Base-by-base conservation (phyloP, 2,329 filamentous ascomycete genomes). In the Zasmidium citrigriseum region DNA sequence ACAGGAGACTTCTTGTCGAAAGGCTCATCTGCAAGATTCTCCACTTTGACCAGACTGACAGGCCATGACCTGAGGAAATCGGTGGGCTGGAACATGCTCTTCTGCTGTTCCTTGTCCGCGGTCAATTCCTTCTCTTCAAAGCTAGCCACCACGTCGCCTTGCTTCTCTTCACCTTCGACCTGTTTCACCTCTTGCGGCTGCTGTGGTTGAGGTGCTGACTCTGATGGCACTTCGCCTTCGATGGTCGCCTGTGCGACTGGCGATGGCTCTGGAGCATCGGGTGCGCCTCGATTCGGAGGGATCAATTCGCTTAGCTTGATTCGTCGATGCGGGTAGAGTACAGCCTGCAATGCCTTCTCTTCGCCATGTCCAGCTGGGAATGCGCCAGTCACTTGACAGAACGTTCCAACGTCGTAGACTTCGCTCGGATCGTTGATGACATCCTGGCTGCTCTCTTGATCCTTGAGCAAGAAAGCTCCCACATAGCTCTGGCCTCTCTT, bases 401-500 rank as follows among this genome's bases (percentile, higher is more conserved):
- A 99, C 1, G 97, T 95, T 61, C 95, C 95, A 16, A 96, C 90
- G 66, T 97, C 92, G 75, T 99, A 90, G 25, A 99, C 93, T 69
- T 99, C 95, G 61, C 93, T 89, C 24, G 89, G 81, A 64, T 88
- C 93, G 64, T 93, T 90, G 72, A 99, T 98, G 50, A 96, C 86
- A 75, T 99, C 96, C 71, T 91, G 90, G 73, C 98, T 95, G 62
- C 90, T 89, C 63, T 91, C 89, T 72, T 97, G 93, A 71, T 99
- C 93, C 76, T 98, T 98, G 80, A 98, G 92, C 70, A 99, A 76
- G 77, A 99, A 99, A 2, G 93, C 93, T 62, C 95, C 95, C 44
- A 99, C 91, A 70, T 99, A 99, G 22, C 93, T 96, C 75, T 99
- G 96, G 0, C 95, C 95, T 53, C 93, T 85, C 82, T 96, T 96